phyloP scores from a whole-genome alignment of 163 green algal species.

The Prototheca cutis region DNA sequence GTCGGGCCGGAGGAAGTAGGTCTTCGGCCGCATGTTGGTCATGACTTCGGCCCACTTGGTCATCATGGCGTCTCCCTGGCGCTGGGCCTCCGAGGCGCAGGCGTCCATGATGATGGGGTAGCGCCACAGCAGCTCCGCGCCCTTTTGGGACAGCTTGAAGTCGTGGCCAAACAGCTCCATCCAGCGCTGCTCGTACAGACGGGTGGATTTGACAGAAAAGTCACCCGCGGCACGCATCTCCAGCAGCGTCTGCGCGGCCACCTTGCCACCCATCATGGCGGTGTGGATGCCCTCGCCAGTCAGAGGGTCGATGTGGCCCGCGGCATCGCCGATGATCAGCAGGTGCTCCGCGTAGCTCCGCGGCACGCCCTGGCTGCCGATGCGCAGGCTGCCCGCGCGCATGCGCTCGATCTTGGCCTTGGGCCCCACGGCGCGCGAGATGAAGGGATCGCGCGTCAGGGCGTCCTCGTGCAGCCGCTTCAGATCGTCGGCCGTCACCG shows the following conservation, averaged over 20 bases:
- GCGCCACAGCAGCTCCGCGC: conserved; percentile 65
- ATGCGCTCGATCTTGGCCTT: conserved; percentile 87
- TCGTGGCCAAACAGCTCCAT: conserved; percentile 51
- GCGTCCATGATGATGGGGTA: conserved; percentile 85
- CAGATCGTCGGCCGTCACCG: conserved; percentile 28
- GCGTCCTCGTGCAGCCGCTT: conserved; percentile 68
- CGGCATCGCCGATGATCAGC: conserved; percentile 80
- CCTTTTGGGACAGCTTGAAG: conserved; percentile 53
- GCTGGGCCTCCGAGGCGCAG: conserved; percentile 72
- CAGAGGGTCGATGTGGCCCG: conserved; percentile 82
- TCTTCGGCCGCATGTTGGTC: conserved; percentile 84
- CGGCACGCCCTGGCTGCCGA: conserved; percentile 65
- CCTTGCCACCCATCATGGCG: conserved; percentile 84
- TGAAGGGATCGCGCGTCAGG: conserved; percentile 77
- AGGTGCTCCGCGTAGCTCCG: conserved; percentile 67
- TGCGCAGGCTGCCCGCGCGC: conserved; percentile 62
- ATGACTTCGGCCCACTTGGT: conserved; percentile 67
- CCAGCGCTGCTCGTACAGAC: conserved; percentile 43
- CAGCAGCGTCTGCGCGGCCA: conserved; percentile 63
- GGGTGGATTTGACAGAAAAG: conserved; percentile 41
- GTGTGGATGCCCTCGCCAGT: conserved; percentile 85
- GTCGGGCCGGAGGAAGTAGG: conserved; percentile 79
- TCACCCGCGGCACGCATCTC: conserved; percentile 62
- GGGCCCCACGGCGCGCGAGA: conserved; percentile 63
- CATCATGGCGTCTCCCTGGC: conserved; percentile 70